A percentile compares a stretch with the other conserved stretches of the same genome.
These are phyloP conservation scores for Hsuehochloa calcarea DNA, from an alignment of 176 grass and related monocot genomes.

Conservation along the genomic window DNA sequence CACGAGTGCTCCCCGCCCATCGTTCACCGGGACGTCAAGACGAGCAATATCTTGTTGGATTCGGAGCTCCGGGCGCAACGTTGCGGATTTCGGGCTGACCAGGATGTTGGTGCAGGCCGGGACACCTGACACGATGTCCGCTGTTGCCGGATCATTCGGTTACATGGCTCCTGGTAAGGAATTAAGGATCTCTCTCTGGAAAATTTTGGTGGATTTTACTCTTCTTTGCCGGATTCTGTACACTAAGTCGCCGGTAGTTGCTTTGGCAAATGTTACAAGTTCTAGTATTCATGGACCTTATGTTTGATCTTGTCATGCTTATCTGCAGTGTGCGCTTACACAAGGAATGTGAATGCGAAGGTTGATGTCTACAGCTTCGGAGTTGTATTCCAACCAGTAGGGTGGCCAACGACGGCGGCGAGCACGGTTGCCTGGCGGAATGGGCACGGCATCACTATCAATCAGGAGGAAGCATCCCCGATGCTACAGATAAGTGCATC, in stretches of 20 bases:
- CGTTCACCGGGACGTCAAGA: conserved; percentile 83
- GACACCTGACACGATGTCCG: conserved; percentile 49
- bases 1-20: conserved; percentile 69
- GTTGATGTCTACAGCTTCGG: conserved; percentile 91
- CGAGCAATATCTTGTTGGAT: conserved; percentile 83
- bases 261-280: neutral
- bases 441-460: conserved; percentile 56
- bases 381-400: conserved; percentile 73
- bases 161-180: conserved; percentile 89
- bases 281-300: neutral
- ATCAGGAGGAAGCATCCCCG: conserved; percentile 32
- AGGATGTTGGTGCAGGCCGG: conserved; percentile 60
- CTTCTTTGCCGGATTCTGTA: neutral
- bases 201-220: neutral
- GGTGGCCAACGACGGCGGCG: conserved; percentile 58
- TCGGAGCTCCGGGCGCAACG: conserved; percentile 54
- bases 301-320: neutral
- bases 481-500: conserved; percentile 46
- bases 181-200: neutral
- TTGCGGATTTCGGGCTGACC: conserved; percentile 89
- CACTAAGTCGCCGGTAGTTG: neutral
- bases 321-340: conserved; percentile 57
- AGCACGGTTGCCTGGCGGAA: conserved; percentile 53
- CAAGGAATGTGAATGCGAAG: conserved; percentile 70
- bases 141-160: conserved; percentile 74